Evolutionary conservation across 768 basidiomycete genomes (phyloP).

Genomic region (Calvatia gigantea): DNA sequence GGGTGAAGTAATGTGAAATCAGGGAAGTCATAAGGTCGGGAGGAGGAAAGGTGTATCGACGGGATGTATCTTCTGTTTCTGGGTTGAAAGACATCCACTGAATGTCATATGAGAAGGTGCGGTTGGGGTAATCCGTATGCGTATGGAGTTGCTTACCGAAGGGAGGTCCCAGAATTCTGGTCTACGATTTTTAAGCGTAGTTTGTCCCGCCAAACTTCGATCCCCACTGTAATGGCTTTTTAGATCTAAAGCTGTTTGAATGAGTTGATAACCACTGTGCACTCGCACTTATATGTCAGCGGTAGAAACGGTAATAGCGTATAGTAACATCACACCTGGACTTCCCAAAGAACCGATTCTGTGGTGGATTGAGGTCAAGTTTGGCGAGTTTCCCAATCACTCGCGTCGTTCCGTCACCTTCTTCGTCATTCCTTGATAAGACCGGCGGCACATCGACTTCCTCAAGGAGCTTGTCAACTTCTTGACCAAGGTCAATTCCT

Average conservation of each 20-base stretch:
- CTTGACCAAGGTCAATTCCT: constrained; percentile 58
- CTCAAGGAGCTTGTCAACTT: constrained; percentile 44
- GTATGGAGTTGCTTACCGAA: constrained; percentile 31
- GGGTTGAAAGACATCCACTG: constrained; percentile 32
- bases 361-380: constrained; percentile 33
- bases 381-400: constrained; percentile 30
- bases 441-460: constrained; percentile 33
- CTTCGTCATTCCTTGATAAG: constrained; percentile 30
- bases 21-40: constrained; percentile 50
- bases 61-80: constrained; percentile 19
- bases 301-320: not conserved
- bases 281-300: not conserved
- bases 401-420: constrained; percentile 21
- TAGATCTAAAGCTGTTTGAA: constrained; percentile 54
- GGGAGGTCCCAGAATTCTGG: constrained; percentile 49
- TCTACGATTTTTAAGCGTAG: constrained; percentile 29
- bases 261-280: constrained; percentile 45
- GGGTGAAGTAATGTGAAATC: constrained; percentile 62
- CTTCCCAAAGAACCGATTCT: constrained; percentile 46
- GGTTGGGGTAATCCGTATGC: not conserved
- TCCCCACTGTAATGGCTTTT: constrained; percentile 50
- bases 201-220: constrained; percentile 17
- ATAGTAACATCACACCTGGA: constrained; percentile 32
- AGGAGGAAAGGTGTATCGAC: constrained; percentile 44
- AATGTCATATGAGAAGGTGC: not conserved